Conservation (phyloP, 2,329 filamentous ascomycete species). For the Trichoderma brevicompactum region DNA sequence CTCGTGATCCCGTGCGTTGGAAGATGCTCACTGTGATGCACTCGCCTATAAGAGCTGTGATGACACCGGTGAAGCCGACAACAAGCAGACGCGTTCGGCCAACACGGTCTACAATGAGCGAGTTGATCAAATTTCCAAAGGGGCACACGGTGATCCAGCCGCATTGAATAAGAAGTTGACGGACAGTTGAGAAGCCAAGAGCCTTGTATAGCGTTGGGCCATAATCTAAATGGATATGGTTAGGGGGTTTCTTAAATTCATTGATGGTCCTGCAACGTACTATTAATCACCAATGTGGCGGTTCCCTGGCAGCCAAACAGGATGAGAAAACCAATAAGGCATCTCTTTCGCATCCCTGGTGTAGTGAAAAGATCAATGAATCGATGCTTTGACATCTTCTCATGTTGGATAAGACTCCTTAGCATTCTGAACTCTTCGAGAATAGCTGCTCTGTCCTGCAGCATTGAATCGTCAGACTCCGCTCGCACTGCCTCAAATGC, state of each 20-base stretch:
- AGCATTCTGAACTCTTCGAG: neutral
- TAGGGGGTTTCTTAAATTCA: neutral
- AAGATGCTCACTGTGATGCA: constrained; percentile 4
- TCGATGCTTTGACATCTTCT: constrained; percentile 2
- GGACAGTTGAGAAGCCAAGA: constrained; percentile 8
- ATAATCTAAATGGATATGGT: neutral
- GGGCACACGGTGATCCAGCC: constrained; percentile 8
- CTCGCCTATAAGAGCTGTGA: constrained; percentile 11
- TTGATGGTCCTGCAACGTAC: neutral
- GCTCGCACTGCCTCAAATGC: constrained; percentile 1
- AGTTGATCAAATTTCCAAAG: constrained; percentile 8
- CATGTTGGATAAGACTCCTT: constrained; percentile 8
- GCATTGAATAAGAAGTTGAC: constrained; percentile 7
- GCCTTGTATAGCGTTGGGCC: constrained; percentile 17
- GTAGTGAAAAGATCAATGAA: constrained; percentile 10
- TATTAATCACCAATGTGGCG: constrained; percentile 2
- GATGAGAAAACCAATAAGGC: constrained; percentile 2
- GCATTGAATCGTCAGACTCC: constrained; percentile 9
- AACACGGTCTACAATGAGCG: constrained; percentile 6
- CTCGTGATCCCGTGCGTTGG: neutral
- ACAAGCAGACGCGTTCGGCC: constrained; percentile 14
- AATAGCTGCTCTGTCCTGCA: neutral
- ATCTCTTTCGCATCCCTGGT: neutral
- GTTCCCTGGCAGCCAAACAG: constrained; percentile 11
- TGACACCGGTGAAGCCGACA: neutral